Conservation (phyloP, 768 basidiomycete species). For the Serendipita sp. region DNA sequence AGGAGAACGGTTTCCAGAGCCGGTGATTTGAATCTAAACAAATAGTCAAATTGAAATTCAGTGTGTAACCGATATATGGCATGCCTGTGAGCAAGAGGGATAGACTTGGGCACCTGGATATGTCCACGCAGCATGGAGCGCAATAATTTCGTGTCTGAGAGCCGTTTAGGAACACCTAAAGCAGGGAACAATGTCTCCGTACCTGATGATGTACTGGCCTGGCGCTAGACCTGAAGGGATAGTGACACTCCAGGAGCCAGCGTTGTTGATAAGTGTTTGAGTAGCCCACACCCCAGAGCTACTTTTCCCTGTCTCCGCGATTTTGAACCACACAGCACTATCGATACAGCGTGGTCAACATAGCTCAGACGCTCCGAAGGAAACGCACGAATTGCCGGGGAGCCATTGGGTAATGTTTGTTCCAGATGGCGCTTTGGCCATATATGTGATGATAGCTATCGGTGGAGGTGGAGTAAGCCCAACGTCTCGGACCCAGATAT, state of each 20-base stretch:
- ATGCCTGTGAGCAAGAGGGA: constrained; percentile 26
- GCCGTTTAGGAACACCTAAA: too few relatives aligned
- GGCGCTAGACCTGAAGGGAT: constrained; percentile 31
- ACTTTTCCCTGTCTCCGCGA: constrained; percentile 30
- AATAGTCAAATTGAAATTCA: too few relatives aligned
- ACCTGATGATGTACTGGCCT: constrained; percentile 33
- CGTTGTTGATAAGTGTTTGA: constrained; percentile 24
- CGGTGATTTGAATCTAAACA: constrained; percentile 25
- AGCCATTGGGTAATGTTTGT: constrained; percentile 25
- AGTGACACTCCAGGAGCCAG: constrained; percentile 31
- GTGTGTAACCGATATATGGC: too few relatives aligned
- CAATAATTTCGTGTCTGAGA: neutral
- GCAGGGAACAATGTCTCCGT: too few relatives aligned
- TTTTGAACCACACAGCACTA: constrained; percentile 38
- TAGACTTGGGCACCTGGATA: constrained; percentile 32
- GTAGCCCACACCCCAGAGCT: constrained; percentile 31
- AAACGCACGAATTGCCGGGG: constrained; percentile 25
- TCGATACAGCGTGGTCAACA: neutral
- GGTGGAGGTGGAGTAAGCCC: neutral
- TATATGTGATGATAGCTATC: constrained; percentile 29
- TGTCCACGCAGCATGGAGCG: constrained; percentile 1
- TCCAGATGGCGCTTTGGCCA: constrained; percentile 29
- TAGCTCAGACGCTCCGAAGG: too few relatives aligned
- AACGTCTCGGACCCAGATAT: neutral
- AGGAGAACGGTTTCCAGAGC: constrained; percentile 28